Conservation (phyloP, 139 green algal species). For the Tetraselmis chui region DNA sequence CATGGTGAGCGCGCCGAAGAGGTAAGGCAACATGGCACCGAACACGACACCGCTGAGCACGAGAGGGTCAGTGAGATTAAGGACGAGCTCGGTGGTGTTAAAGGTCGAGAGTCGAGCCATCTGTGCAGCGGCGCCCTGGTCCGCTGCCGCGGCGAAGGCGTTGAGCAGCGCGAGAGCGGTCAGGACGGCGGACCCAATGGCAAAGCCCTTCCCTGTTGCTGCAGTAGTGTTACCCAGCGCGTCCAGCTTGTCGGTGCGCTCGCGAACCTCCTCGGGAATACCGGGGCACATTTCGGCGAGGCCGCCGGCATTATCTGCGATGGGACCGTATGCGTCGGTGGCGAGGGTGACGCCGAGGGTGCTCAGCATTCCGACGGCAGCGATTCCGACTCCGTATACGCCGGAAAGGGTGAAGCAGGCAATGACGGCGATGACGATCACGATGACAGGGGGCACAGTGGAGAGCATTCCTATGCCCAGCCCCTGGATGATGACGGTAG, state of each 20-base stretch:
- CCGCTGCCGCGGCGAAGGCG: conserved; percentile 58
- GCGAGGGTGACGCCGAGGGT: conserved; percentile 51
- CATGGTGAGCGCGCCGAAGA: conserved; percentile 44
- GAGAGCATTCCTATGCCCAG: conserved; percentile 35
- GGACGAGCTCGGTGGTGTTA: background rate
- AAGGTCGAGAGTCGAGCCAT: too few species aligned
- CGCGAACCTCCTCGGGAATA: conserved; percentile 35
- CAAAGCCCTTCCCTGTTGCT: conserved; percentile 64
- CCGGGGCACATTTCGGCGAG: conserved; percentile 59
- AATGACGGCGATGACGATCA: conserved; percentile 33
- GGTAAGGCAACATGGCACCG: conserved; percentile 56
- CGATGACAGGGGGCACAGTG: conserved; percentile 23
- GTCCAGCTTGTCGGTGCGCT: conserved; percentile 57
- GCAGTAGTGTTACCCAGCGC: conserved; percentile 59
- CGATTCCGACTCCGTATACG: conserved; percentile 38
- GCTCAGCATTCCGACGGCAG: conserved; percentile 54
- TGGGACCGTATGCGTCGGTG: conserved; percentile 64
- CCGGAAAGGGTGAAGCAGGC: conserved; percentile 22
- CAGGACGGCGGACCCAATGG: conserved; percentile 58
- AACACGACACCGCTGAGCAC: conserved; percentile 32
- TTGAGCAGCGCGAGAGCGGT: conserved; percentile 37
- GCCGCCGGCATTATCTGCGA: conserved; percentile 69
- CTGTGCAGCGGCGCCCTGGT: too few species aligned
- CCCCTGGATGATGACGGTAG: conserved; percentile 40
- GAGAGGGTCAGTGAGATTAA: background rate